These are phyloP conservation scores for Tolypocladium album DNA, from an alignment of 2,329 filamentous ascomycete species.

Conservation along the genomic window DNA sequence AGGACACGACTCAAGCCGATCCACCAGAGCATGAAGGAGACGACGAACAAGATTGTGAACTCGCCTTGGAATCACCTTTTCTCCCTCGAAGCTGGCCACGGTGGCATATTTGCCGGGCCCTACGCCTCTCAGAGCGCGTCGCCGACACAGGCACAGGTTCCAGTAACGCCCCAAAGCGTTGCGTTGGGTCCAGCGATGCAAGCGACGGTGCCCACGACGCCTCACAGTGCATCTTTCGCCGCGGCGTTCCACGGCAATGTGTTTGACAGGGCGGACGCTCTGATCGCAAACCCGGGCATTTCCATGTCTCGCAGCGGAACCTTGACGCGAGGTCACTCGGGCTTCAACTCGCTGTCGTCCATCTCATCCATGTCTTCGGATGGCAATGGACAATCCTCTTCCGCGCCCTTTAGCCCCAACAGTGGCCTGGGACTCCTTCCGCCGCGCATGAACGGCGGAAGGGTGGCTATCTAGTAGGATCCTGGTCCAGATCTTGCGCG, in stretches of 20 bases:
- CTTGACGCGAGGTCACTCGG: conserved; percentile 30
- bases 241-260: conserved; percentile 45
- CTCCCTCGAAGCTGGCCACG: conserved; percentile 5
- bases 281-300: conserved; percentile 46
- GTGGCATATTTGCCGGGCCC: conserved; percentile 9
- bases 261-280: conserved; percentile 48
- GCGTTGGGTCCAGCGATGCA: conserved; percentile 84
- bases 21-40: conserved; percentile 74
- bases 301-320: conserved; percentile 43
- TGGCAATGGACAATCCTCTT: conserved; percentile 19
- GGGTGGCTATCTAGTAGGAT: conserved; percentile 21
- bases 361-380: conserved; percentile 31
- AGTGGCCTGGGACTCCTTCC: conserved; percentile 19
- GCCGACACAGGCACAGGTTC: conserved; percentile 25
- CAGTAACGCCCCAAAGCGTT: conserved; percentile 81
- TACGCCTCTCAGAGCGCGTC: conserved; percentile 16
- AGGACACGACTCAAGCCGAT: conserved; percentile 67
- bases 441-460: conserved; percentile 25
- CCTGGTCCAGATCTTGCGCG: neutral
- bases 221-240: conserved; percentile 46
- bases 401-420: conserved; percentile 19
- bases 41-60: conserved; percentile 56
- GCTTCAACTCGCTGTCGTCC: conserved; percentile 27
- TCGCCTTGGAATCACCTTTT: conserved; percentile 45
- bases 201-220: conserved; percentile 71